phyloP scores from a whole-genome alignment of 495 filamentous ascomycete genomes.

The Xylaria grammica region DNA sequence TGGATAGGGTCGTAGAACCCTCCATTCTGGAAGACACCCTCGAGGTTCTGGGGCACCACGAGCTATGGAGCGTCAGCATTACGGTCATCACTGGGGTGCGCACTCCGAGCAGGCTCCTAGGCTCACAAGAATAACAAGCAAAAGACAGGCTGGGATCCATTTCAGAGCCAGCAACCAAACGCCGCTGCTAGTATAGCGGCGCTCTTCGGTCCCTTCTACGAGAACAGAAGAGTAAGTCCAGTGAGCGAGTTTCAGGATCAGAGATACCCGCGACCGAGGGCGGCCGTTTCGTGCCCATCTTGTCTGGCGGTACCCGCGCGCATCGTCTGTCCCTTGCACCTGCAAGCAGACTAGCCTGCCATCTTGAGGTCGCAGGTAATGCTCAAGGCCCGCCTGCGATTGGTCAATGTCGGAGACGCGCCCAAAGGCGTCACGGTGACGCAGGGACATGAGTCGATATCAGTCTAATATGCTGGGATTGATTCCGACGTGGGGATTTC shows the following conservation, averaged over 20 bases:
- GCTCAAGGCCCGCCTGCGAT: not conserved
- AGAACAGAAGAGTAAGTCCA: conserved; percentile 7
- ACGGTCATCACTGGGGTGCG: not conserved
- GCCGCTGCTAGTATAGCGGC: not conserved
- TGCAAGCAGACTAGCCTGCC: not conserved
- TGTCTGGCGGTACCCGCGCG: not conserved
- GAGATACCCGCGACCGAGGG: not conserved
- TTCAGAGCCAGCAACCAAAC: not conserved
- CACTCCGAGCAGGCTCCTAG: not conserved
- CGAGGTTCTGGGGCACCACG: not conserved
- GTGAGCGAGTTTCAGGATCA: not conserved
- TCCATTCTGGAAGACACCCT: not conserved
- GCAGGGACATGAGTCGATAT: not conserved
- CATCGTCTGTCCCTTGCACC: not conserved
- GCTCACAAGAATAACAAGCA: not conserved
- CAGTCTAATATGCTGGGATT: no score
- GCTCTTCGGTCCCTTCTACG: conserved; percentile 1
- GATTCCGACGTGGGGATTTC: no score
- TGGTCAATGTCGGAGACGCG: not conserved
- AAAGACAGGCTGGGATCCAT: not conserved
- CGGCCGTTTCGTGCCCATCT: not conserved
- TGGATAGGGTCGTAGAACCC: conserved; percentile 2
- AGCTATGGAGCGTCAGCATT: not conserved
- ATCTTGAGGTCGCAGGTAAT: not conserved
- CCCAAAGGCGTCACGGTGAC: not conserved